Evolutionary conservation across 129 eudicot genomes (phyloP).

Genomic region (Oenanthe sinensis): DNA sequence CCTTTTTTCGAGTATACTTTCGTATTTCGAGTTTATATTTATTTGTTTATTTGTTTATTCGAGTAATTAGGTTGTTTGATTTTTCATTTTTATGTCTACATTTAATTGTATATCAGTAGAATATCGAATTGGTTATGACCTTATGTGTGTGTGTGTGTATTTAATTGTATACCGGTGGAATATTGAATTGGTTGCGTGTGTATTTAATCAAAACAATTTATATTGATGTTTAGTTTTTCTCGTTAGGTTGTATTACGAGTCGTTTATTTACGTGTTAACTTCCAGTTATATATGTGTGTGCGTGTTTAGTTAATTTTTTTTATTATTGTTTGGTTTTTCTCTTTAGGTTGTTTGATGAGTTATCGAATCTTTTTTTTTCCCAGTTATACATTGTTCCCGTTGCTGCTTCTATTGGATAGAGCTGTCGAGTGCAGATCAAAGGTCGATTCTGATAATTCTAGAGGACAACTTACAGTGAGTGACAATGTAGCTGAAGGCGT

Average conservation of each 20-base stretch:
- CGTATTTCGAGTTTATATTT: not conserved
- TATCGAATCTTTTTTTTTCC: conserved; percentile 4
- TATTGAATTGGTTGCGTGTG: not conserved
- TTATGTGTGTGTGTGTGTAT: not conserved
- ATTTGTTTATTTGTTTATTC: not conserved
- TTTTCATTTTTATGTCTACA: not conserved
- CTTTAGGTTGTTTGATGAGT: not conserved
- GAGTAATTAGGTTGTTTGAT: not conserved
- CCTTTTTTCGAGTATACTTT: conserved; percentile 66
- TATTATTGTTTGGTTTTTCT: not conserved
- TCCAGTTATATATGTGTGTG: not conserved
- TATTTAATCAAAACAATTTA: not conserved
- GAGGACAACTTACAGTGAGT: conserved; percentile 38
- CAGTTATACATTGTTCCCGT: conserved; percentile 79
- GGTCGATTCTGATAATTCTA: conserved; percentile 15
- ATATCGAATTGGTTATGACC: no score
- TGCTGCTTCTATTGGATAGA: conserved; percentile 81
- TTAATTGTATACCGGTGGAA: not conserved
- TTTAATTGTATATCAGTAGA: not conserved
- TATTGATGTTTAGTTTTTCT: not conserved
- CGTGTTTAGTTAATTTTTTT: not conserved
- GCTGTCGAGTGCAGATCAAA: conserved; percentile 58
- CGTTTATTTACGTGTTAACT: not conserved
- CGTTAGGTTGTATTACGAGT: not conserved
- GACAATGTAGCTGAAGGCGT: conserved; percentile 77